Evolutionary conservation across 148 eudicot species (phyloP).

Genomic region (Spergularia bocconei): DNA sequence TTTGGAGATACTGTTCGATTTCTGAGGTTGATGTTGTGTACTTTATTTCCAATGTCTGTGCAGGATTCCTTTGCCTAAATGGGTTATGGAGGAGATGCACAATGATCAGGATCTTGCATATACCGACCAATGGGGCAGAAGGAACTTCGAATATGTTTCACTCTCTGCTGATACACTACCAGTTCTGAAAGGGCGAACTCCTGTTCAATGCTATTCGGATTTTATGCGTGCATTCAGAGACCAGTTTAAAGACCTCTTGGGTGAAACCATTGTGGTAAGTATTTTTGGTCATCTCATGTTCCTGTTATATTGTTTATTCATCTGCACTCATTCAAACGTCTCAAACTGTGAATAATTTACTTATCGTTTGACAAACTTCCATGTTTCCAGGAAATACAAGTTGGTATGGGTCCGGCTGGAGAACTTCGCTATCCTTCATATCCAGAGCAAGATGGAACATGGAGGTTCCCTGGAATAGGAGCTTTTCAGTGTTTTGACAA

Average conservation of each 20-base stretch:
- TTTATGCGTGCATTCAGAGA: slow-evolving; percentile 78
- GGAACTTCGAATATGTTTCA: slow-evolving; percentile 74
- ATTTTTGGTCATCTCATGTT: background rate
- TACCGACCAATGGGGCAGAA: slow-evolving; percentile 90
- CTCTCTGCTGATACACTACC: slow-evolving; percentile 72
- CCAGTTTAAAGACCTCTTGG: slow-evolving; percentile 63
- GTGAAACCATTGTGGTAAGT: slow-evolving; percentile 80
- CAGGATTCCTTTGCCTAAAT: slow-evolving; percentile 83
- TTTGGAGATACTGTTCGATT: background rate
- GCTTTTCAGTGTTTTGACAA: slow-evolving; percentile 97
- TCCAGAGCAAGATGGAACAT: slow-evolving; percentile 85
- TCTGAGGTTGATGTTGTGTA: background rate
- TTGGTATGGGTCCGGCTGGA: slow-evolving; percentile 99
- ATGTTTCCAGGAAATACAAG: slow-evolving; percentile 78
- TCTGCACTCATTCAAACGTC: too few species aligned
- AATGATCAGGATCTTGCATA: slow-evolving; percentile 77
- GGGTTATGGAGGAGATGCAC: slow-evolving; percentile 75
- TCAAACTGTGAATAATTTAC: background rate
- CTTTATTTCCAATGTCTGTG: background rate
- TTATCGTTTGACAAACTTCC: background rate
- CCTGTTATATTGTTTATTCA: too few species aligned
- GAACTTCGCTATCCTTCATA: slow-evolving; percentile 98
- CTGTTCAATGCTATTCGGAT: slow-evolving; percentile 76
- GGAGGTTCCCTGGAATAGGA: slow-evolving; percentile 97
- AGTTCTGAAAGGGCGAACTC: slow-evolving; percentile 78